phyloP scores from a whole-genome alignment of 192 early-diverging fungal species.

The Entomortierella parvispora region DNA sequence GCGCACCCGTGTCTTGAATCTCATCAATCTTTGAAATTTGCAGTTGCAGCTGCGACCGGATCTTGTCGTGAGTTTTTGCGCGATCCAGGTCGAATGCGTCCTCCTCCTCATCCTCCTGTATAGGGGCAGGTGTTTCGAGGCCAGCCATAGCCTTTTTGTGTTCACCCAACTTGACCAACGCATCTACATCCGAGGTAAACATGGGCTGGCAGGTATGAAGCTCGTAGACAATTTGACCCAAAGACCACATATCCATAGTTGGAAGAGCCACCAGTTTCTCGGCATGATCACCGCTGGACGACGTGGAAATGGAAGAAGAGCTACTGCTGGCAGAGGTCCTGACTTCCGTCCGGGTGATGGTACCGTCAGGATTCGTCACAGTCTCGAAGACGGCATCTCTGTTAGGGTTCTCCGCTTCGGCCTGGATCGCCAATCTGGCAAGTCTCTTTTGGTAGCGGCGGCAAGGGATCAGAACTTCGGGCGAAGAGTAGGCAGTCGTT shows the following conservation, averaged over 20 bases:
- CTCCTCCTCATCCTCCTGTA: background rate
- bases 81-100: conserved; percentile 25
- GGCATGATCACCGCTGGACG: background rate
- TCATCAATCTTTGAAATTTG: conserved; percentile 37
- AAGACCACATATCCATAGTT: conserved; percentile 56
- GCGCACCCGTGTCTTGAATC: conserved; percentile 24
- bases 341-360: conserved; percentile 19
- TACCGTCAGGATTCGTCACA: background rate
- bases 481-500: conserved; percentile 24
- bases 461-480: conserved; percentile 29
- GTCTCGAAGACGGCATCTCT: background rate
- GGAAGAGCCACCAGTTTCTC: conserved; percentile 37
- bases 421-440: background rate
- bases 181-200: conserved; percentile 37
- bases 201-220: conserved; percentile 35
- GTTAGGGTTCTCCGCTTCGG: conserved; percentile 12
- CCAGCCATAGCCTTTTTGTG: too few relatives aligned
- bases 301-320: background rate
- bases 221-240: conserved; percentile 51
- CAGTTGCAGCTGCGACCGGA: conserved; percentile 25
- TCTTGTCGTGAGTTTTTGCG: conserved; percentile 23
- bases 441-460: conserved; percentile 10
- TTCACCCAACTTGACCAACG: conserved; percentile 29
- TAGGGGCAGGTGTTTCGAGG: conserved; percentile 12
- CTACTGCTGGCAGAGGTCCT: conserved; percentile 11